These are phyloP conservation scores for Elsinoe arachidis DNA, from an alignment of 2,329 filamentous ascomycete genomes.

Conservation along the genomic window DNA sequence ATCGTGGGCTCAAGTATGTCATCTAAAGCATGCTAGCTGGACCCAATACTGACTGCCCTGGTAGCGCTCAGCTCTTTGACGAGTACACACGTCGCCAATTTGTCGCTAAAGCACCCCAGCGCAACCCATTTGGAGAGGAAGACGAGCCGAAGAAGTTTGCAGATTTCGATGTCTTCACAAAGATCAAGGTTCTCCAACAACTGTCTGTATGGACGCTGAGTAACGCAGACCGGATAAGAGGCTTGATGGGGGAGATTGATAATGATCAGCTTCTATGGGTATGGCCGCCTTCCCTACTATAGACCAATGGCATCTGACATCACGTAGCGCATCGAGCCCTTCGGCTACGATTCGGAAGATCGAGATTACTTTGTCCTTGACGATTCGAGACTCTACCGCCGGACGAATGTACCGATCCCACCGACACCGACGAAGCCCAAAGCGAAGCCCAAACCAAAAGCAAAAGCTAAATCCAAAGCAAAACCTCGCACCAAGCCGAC, in stretches of 20 bases:
- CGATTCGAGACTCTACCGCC: conserved; percentile 85
- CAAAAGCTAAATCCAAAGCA: conserved; percentile 47
- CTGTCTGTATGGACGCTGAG: conserved; percentile 83
- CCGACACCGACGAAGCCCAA: conserved; percentile 46
- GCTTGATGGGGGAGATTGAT: conserved; percentile 77
- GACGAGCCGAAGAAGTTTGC: conserved; percentile 66
- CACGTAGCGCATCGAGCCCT: conserved; percentile 59
- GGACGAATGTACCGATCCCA: conserved; percentile 63
- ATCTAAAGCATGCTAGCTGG: not conserved
- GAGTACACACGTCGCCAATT: conserved; percentile 90
- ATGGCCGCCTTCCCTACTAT: conserved; percentile 27
- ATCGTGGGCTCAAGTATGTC: conserved; percentile 80
- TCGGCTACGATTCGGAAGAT: conserved; percentile 82
- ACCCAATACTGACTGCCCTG: not conserved
- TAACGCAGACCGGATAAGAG: conserved; percentile 77
- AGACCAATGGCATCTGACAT: conserved; percentile 18
- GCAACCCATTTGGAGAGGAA: conserved; percentile 77
- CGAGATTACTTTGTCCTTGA: conserved; percentile 85
- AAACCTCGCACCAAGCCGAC: conserved; percentile 45
- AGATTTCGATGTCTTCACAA: conserved; percentile 73
- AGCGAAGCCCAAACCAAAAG: conserved; percentile 45
- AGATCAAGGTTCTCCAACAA: conserved; percentile 76
- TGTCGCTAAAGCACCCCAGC: conserved; percentile 63
- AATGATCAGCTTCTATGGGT: conserved; percentile 78
- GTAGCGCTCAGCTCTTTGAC: conserved; percentile 77